Conservation (phyloP, 805 yeast species). For the Cyberlindnera meyerae region DNA sequence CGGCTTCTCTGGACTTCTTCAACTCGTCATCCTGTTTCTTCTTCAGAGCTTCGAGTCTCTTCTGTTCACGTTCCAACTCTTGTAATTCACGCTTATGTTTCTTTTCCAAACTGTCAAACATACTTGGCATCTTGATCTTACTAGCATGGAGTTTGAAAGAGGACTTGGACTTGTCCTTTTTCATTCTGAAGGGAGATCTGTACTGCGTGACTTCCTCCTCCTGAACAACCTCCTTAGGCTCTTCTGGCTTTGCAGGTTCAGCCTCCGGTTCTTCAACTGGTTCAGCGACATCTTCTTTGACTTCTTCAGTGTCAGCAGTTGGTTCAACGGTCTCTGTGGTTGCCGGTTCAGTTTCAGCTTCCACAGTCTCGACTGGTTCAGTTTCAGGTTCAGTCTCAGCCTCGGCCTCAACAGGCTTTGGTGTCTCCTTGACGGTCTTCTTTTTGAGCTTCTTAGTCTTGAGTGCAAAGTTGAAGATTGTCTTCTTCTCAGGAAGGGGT, state of each 20-base stretch:
- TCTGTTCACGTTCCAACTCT: constrained; percentile 14
- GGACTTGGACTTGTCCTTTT: constrained; percentile 4
- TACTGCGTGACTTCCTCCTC: constrained; percentile 5
- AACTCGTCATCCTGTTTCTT: constrained; percentile 11
- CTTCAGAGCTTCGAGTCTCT: constrained; percentile 11
- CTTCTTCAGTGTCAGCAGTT: too few species aligned
- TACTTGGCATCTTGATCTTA: constrained; percentile 8
- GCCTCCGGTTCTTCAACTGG: constrained; percentile 1
- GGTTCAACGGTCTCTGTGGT: too few species aligned
- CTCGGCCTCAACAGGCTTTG: not conserved
- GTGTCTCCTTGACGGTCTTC: constrained; percentile 1
- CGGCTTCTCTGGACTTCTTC: constrained; percentile 6
- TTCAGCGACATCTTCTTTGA: not conserved
- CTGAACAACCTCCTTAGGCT: not conserved
- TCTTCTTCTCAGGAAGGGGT: constrained; percentile 13
- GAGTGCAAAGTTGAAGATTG: constrained; percentile 17
- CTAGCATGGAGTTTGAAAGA: constrained; percentile 1
- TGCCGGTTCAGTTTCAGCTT: constrained; percentile 1
- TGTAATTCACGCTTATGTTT: constrained; percentile 16
- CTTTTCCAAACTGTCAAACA: constrained; percentile 15
- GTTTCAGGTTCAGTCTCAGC: constrained; percentile 1
- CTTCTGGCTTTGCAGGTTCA: constrained; percentile 1
- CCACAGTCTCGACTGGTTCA: constrained; percentile 1
- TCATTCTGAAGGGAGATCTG: constrained; percentile 16
- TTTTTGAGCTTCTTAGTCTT: constrained; percentile 5